A percentile compares a stretch with the other conserved stretches of the same genome.
Evolutionary conservation across 2,329 filamentous ascomycete species (phyloP).

Genomic region (Penicillium crustosum): DNA sequence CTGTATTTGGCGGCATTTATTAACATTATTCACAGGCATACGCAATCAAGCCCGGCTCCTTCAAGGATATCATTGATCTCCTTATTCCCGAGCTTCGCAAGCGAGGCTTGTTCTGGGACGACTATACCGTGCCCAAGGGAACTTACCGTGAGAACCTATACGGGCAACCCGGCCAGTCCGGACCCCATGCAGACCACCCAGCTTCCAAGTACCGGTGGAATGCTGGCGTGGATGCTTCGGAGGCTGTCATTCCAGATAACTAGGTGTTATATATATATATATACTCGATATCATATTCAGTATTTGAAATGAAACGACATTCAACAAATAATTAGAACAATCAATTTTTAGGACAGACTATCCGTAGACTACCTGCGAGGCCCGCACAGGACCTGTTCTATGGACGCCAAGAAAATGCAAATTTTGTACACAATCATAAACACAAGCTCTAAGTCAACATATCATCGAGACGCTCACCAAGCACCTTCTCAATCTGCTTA

Average conservation of each 20-base stretch:
- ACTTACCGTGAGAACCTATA: constrained; percentile 45
- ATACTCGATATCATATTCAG: background rate
- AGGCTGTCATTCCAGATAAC: constrained; percentile 30
- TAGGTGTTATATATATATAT: constrained; percentile 5
- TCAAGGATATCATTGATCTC: constrained; percentile 66
- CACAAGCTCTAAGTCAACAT: constrained; percentile 71
- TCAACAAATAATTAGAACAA: background rate
- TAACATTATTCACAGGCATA: constrained; percentile 50
- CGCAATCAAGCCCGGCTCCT: constrained; percentile 65
- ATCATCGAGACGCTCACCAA: constrained; percentile 86
- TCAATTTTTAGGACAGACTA: constrained; percentile 12
- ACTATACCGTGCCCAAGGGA: constrained; percentile 39
- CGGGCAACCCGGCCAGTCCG: constrained; percentile 32
- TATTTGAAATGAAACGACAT: background rate
- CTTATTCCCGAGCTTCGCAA: constrained; percentile 63
- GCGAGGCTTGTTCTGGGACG: constrained; percentile 50
- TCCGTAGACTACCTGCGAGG: constrained; percentile 7
- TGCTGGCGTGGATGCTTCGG: constrained; percentile 34
- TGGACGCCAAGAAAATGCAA: constrained; percentile 25
- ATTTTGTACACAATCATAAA: constrained; percentile 24
- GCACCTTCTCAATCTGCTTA: constrained; percentile 78
- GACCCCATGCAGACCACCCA: constrained; percentile 37
- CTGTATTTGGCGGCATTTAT: background rate
- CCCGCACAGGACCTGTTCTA: constrained; percentile 4
- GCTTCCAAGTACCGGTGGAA: constrained; percentile 41